Conservation (phyloP, 495 filamentous ascomycete genomes). For the Lichina pygmaea region DNA sequence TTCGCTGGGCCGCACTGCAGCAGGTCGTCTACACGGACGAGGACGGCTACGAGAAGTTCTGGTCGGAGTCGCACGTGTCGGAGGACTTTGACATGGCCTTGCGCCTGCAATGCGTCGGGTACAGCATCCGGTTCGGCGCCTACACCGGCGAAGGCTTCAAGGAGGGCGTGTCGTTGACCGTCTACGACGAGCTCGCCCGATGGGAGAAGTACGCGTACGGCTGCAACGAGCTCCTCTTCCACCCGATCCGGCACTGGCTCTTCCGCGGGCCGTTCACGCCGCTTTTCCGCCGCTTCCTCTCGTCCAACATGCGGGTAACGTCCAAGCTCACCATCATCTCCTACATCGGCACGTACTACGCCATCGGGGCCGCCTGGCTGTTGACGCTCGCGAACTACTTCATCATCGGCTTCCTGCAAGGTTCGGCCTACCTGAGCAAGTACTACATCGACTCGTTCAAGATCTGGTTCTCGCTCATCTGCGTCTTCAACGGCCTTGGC, state of each 20-base stretch:
- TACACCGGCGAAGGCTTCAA: conserved; percentile 58
- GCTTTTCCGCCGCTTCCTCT: conserved; percentile 43
- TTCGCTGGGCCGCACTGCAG: conserved; percentile 57
- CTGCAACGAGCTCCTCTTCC: conserved; percentile 63
- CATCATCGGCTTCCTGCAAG: conserved; percentile 30
- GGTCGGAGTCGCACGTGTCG: conserved; percentile 60
- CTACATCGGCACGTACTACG: conserved; percentile 75
- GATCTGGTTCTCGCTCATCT: conserved; percentile 20
- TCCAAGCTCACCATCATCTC: conserved; percentile 60
- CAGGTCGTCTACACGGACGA: conserved; percentile 42
- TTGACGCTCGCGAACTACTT: conserved; percentile 58
- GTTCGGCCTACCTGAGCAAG: conserved; percentile 12
- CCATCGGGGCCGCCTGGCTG: conserved; percentile 54
- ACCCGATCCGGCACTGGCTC: conserved; percentile 33
- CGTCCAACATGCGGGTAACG: conserved; percentile 46
- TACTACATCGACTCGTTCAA: conserved; percentile 23
- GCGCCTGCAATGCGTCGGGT: conserved; percentile 42
- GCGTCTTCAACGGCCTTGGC: conserved; percentile 19
- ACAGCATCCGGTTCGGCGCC: conserved; percentile 45
- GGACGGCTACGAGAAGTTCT: conserved; percentile 49
- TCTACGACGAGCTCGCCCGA: conserved; percentile 59
- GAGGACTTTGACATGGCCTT: conserved; percentile 76
- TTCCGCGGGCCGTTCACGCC: conserved; percentile 39
- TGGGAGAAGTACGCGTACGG: conserved; percentile 80
- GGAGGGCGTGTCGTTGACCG: conserved; percentile 61